Base-by-base conservation (phyloP, 2,329 filamentous ascomycete genomes). In the Fusarium sp. region DNA sequence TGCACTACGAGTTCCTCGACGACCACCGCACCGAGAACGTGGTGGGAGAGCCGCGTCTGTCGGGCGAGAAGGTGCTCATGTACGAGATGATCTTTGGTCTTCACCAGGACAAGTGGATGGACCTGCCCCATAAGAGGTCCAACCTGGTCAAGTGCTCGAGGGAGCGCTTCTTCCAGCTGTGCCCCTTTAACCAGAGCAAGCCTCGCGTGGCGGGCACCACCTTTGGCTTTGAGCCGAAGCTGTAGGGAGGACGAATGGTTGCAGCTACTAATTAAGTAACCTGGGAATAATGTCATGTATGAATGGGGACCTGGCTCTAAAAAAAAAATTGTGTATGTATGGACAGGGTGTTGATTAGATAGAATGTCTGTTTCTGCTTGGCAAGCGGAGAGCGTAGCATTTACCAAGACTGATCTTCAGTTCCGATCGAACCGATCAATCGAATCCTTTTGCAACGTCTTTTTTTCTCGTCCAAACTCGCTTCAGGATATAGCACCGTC, bases 1-100 rank as follows among this genome's bases (percentile, higher is more conserved):
- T 91, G 84, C 90, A 91, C 82, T 91, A 90, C 78, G 82, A 90
- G 67, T 91, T 89, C 81, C 84, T 91, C 27, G 90, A 91, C 75
- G 89, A 91, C 73, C 85, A 88, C 70, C 86, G 89, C 61, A 91
- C 89, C 3, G 84, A 81, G 79, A 83, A 84, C 71, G 86, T 90
- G 1, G 88, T 91, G 2, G 92, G 92, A 65, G 94, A 96, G 84
- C 93, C 94, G 40, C 92, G 92, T 78, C 89, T 89, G 64, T 92
- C 91, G 2, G 92, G 92, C 75, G 88, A 86, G 38, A 92, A 90
- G 0, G 91, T 95, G 10, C 84, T 95, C 68, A 90, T 90, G 68
- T 95, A 95, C 80, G 93, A 95, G 77, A 88, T 93, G 67, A 89
- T 92, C 63, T 91, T 94, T 76, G 93, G 93, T 1, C 91, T 95